Conservation (phyloP, 345 rosid genomes). For the Gossypium turneri region DNA sequence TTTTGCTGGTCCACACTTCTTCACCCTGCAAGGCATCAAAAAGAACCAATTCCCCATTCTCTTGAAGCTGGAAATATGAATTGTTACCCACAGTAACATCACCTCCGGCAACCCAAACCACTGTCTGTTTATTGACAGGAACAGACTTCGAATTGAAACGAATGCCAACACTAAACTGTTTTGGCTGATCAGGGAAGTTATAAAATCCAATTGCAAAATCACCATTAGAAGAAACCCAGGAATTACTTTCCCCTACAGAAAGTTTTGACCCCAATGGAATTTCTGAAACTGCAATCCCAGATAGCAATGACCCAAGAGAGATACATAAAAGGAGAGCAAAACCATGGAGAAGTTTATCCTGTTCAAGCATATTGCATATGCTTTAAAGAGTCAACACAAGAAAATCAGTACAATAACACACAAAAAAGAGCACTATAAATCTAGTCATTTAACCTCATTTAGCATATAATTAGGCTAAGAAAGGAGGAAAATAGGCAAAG, state of each 20-base stretch:
- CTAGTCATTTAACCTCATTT: slow-evolving; percentile 5
- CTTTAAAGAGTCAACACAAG: slow-evolving; percentile 20
- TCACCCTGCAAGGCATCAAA: slow-evolving; percentile 44
- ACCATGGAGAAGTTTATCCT: slow-evolving; percentile 5
- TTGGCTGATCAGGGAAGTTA: slow-evolving; percentile 42
- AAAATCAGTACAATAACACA: slow-evolving; percentile 11
- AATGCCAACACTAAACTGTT: slow-evolving; percentile 68
- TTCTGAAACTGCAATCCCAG: slow-evolving; percentile 39
- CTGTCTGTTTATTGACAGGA: slow-evolving; percentile 40
- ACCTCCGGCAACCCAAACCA: slow-evolving; percentile 82
- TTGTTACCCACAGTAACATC: slow-evolving; percentile 42
- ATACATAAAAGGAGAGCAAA: slow-evolving; percentile 35
- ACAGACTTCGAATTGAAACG: slow-evolving; percentile 56
- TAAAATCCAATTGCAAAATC: slow-evolving; percentile 70
- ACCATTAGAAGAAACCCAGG: slow-evolving; percentile 66
- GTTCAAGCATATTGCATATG: slow-evolving; percentile 36
- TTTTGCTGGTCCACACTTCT: slow-evolving; percentile 55
- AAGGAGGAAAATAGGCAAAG: neutral
- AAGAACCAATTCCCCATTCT: slow-evolving; percentile 58
- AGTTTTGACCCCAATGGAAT: slow-evolving; percentile 63
- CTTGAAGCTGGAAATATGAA: slow-evolving; percentile 63
- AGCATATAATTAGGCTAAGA: slow-evolving; percentile 9
- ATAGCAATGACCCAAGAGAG: slow-evolving; percentile 32
- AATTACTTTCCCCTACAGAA: slow-evolving; percentile 39
- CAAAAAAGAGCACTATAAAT: neutral